Evolutionary conservation across 139 green algal genomes (phyloP), one percentile per base, ranked within the genome.

Genomic region (Ettlia oleoabundans): DNA sequence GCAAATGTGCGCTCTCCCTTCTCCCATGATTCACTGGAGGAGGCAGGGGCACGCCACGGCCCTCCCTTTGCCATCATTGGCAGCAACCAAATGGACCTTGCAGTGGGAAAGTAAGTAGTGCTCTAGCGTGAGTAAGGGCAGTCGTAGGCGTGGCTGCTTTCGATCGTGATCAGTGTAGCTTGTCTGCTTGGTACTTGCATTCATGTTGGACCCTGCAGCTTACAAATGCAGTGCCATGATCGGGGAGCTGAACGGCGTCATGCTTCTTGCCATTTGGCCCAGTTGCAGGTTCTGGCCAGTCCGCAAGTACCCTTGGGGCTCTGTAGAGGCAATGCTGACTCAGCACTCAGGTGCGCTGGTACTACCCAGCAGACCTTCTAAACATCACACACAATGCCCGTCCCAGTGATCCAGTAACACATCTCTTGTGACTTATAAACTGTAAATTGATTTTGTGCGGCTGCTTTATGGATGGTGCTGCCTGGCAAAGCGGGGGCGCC

Each of bases 201-300:
- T n/a, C n/a, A n/a, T n/a, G n/a, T n/a, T n/a, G n/a, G n/a, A n/a
- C n/a, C n/a, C n/a, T n/a, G n/a, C n/a, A n/a, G n/a, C n/a, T n/a
- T n/a, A n/a, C n/a, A n/a, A n/a, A n/a, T n/a, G n/a, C n/a, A n/a
- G n/a, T n/a, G n/a, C n/a, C n/a, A n/a, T n/a, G n/a, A n/a, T n/a
- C n/a, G n/a, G n/a, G n/a, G n/a, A 58, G 15, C 13, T 15, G 47
- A 10, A 24, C 47, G 47, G 13, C 10, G 47, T 58, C 15, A 15
- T 15, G 10, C 13, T 24, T 58, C 15, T 58, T 26, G n/a, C 32
- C 43, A 43, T 58, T 38, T 32, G 6, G 42, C 8, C 22, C 37
- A 21, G 35, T 7, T 70, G 41, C 83, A 88, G 86, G 80, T 91
- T 87, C 81, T 92, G 88, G 88, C 88, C 88, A 15, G 87, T 92